Evolutionary conservation across 2,329 filamentous ascomycete genomes (phyloP).

Genomic region (Paradendryphiella salina): DNA sequence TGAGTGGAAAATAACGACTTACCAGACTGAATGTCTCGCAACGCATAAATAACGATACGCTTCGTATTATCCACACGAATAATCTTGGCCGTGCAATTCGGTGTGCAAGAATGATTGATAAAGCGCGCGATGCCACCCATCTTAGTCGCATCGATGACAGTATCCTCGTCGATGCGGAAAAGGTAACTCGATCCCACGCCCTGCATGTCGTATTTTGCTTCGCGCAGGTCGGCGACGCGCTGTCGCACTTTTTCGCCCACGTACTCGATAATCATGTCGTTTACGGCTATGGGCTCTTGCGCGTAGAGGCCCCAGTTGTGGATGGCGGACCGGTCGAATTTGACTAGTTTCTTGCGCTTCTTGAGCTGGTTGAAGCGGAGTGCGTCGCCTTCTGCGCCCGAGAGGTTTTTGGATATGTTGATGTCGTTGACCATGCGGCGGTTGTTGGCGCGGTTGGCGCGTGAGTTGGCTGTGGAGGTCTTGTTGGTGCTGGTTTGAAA

Average conservation of each 20-base stretch:
- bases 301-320: constrained; percentile 99
- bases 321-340: constrained; percentile 95
- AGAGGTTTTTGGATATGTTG: constrained; percentile 81
- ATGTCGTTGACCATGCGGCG: constrained; percentile 92
- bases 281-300: constrained; percentile 94
- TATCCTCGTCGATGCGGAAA: constrained; percentile 97
- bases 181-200: constrained; percentile 97
- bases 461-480: constrained; percentile 83
- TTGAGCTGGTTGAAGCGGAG: constrained; percentile 98
- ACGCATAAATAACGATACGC: constrained; percentile 96
- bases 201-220: constrained; percentile 89
- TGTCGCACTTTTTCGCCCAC: constrained; percentile 97
- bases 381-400: constrained; percentile 77
- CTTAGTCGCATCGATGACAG: constrained; percentile 97
- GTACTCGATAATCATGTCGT: constrained; percentile 99
- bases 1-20: constrained; percentile 52
- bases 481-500: constrained; percentile 73
- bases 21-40: constrained; percentile 95
- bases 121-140: constrained; percentile 97
- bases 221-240: constrained; percentile 94
- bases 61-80: constrained; percentile 98
- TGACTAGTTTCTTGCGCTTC: constrained; percentile 98
- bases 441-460: constrained; percentile 93
- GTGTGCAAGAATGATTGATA: constrained; percentile 98
- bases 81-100: constrained; percentile 98